Evolutionary conservation across 2,329 filamentous ascomycete species (phyloP).

Genomic region (Pyrenophora seminiperda): DNA sequence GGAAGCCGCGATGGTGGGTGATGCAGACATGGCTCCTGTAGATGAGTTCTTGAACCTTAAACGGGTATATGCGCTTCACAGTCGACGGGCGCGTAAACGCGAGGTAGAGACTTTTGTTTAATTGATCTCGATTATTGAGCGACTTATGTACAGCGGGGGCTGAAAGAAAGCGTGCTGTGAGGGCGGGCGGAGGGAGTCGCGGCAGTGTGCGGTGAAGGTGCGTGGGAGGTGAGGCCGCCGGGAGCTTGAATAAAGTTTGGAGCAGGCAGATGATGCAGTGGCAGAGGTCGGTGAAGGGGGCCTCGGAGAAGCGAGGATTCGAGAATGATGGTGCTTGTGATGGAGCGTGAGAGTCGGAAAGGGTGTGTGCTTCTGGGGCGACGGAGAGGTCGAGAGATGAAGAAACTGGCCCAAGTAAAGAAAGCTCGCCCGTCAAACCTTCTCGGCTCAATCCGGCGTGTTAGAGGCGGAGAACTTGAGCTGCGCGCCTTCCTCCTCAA

Average conservation of each 20-base stretch:
- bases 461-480: slow-evolving; percentile 27
- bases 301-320: slow-evolving; percentile 32
- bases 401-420: slow-evolving; percentile 45
- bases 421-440: slow-evolving; percentile 50
- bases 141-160: slow-evolving; percentile 71
- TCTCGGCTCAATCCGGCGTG: slow-evolving; percentile 37
- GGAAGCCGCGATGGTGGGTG: slow-evolving; percentile 57
- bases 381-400: slow-evolving; percentile 39
- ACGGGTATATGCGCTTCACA: slow-evolving; percentile 37
- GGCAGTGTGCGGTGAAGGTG: slow-evolving; percentile 35
- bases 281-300: slow-evolving; percentile 35
- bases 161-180: slow-evolving; percentile 92
- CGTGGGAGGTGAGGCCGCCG: slow-evolving; percentile 44
- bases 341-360: slow-evolving; percentile 38
- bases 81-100: slow-evolving; percentile 36
- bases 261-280: slow-evolving; percentile 41
- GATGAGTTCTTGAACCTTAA: slow-evolving; percentile 27
- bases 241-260: slow-evolving; percentile 40
- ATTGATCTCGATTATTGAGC: slow-evolving; percentile 50
- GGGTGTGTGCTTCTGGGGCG: slow-evolving; percentile 31
- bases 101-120: slow-evolving; percentile 38
- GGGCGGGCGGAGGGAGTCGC: slow-evolving; percentile 44
- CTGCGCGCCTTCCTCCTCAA: slow-evolving; percentile 26
- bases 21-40: slow-evolving; percentile 52
- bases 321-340: slow-evolving; percentile 39